Evolutionary conservation across 1,284 basidiomycete genomes (phyloP).

Genomic region (Schizophyllum commune): DNA sequence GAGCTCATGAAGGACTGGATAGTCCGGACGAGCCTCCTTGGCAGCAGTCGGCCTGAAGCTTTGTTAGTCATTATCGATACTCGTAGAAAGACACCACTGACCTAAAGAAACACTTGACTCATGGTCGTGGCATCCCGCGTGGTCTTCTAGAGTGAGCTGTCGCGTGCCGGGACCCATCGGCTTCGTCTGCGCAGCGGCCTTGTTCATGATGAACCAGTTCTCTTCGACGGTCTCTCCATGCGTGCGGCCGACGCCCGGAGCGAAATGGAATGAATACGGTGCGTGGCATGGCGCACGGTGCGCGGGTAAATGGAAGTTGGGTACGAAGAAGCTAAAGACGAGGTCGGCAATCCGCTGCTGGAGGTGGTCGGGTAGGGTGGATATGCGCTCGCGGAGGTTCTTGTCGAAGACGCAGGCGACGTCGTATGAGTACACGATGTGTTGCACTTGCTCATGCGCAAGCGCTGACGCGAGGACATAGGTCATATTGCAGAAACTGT

Average conservation of each 20-base stretch:
- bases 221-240: slow-evolving; percentile 25
- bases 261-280: slow-evolving; percentile 14
- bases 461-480: too few species aligned
- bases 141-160: slow-evolving; percentile 23
- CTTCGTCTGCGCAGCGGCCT: slow-evolving; percentile 19
- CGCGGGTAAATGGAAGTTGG: slow-evolving; percentile 6
- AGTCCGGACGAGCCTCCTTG: too few species aligned
- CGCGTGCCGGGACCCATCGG: slow-evolving; percentile 26
- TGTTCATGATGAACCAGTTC: slow-evolving; percentile 21
- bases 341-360: background rate
- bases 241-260: slow-evolving; percentile 12
- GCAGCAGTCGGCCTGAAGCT: too few species aligned
- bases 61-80: too few species aligned
- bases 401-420: slow-evolving; percentile 14
- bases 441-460: background rate
- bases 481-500: too few species aligned
- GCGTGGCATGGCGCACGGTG: slow-evolving; percentile 4
- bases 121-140: too few species aligned
- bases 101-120: too few species aligned
- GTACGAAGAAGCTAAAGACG: background rate
- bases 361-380: background rate
- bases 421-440: slow-evolving; percentile 13
- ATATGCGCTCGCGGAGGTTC: slow-evolving; percentile 5
- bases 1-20: too few species aligned
- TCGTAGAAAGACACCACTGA: too few species aligned